Base-by-base conservation (phyloP, 306 rosid genomes). In the Neltuma alba region DNA sequence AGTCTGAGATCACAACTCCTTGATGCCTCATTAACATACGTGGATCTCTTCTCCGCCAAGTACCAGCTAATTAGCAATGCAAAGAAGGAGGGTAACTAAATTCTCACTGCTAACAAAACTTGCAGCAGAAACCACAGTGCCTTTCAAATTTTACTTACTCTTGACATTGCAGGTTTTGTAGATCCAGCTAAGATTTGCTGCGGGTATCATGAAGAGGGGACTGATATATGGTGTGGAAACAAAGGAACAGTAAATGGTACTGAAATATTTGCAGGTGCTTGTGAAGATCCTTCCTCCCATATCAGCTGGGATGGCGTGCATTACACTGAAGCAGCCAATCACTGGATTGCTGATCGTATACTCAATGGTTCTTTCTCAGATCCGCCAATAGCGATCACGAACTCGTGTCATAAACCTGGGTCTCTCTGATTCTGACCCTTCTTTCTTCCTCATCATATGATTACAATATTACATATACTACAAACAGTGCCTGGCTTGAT, bases 271-370 rank as follows among this genome's bases (percentile, higher is more conserved):
- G 87, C 89, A 6, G 86, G 86, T 68, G 88, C 98, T 10, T 93
- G 98, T 68, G 73, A 81, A 79, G 88, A 92, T 77, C 97, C 98
- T 42, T 94, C 94, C 2, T 60, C 62, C 47, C 55, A 89, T 42
- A 87, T 94, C 2, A 94, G 97, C n/a, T 94, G 98, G 98, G 98
- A 94, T 87, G 97, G 98, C 0, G 91, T 92, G 5, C 98, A 92
- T 78, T 90, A 94, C 77, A 90, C 96, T 0, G 97, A 92, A 47
- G 91, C 96, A 71, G 97, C 98, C 12, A 92, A 94, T 75, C 76
- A 21, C 27, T 93, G 97, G 98, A 76, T 91, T 75, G 88, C 93
- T 9, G 72, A 82, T 62, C 87, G 79, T 0, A 83, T 93, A 45
- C 7, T 87, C 36, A 50, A 74, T 31, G 97, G 98, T 58, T 91